These are phyloP conservation scores for Zymoseptoria brevis DNA, from an alignment of 2,329 filamentous ascomycete genomes.

Conservation along the genomic window DNA sequence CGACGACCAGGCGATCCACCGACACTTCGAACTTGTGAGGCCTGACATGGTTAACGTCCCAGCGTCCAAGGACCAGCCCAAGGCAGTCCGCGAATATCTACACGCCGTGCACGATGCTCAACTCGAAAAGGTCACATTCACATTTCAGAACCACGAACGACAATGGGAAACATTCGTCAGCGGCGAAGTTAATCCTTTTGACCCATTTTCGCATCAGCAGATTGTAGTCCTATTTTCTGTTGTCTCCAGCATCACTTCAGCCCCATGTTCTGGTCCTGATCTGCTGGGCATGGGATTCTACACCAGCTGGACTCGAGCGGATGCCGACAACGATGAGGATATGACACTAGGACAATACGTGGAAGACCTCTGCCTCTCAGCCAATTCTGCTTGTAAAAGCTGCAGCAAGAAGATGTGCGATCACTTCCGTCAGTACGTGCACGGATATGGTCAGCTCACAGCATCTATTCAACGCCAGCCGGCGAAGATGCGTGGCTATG, in stretches of 20 bases:
- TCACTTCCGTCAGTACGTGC: conserved; percentile 93
- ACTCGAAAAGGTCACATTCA: conserved; percentile 89
- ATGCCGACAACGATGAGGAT: conserved; percentile 65
- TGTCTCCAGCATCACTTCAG: conserved; percentile 86
- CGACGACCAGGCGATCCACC: conserved; percentile 19
- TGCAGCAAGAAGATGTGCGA: conserved; percentile 86
- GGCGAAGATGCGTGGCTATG: conserved; percentile 55
- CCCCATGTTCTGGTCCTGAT: conserved; percentile 85
- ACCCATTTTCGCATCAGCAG: conserved; percentile 92
- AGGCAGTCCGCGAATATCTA: conserved; percentile 84
- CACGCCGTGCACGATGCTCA: conserved; percentile 94
- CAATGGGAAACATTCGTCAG: conserved; percentile 96
- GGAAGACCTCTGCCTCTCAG: conserved; percentile 73
- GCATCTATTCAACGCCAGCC: conserved; percentile 75
- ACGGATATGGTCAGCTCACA: conserved; percentile 88
- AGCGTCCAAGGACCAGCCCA: conserved; percentile 74
- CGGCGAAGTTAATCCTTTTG: conserved; percentile 80
- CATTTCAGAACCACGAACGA: conserved; percentile 86
- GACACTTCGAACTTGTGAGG: conserved; percentile 78
- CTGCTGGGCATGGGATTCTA: conserved; percentile 90
- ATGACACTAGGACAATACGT: conserved; percentile 93
- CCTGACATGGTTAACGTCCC: conserved; percentile 91
- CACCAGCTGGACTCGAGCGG: conserved; percentile 67
- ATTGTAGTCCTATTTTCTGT: conserved; percentile 91
- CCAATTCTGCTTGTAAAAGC: conserved; percentile 67